These are phyloP conservation scores for Leptoxyphium fumago DNA, from an alignment of 2,329 filamentous ascomycete genomes.

Conservation along the genomic window DNA sequence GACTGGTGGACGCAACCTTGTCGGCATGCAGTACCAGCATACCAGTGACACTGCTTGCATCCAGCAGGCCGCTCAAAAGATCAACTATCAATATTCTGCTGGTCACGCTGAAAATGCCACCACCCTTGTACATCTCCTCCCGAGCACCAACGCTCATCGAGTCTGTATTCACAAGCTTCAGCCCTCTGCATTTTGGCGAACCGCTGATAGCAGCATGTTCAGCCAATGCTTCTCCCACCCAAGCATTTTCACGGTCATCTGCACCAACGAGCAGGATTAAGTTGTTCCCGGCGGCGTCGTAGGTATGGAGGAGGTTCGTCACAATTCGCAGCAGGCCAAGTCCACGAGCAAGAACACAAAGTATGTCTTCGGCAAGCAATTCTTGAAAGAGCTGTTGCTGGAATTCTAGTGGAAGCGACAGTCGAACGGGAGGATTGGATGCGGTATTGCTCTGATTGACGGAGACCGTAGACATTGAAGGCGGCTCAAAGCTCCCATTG, in stretches of 20 bases:
- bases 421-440: conserved; percentile 48
- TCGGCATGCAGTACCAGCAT: conserved; percentile 82
- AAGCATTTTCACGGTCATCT: conserved; percentile 84
- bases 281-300: conserved; percentile 91
- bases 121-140: conserved; percentile 80
- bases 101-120: conserved; percentile 90
- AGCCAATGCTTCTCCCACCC: conserved; percentile 90
- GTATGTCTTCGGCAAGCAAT: conserved; percentile 78
- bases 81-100: conserved; percentile 92
- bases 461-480: neutral
- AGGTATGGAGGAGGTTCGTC: conserved; percentile 92
- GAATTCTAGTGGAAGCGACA: conserved; percentile 72
- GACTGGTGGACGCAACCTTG: conserved; percentile 65
- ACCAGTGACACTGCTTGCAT: conserved; percentile 74
- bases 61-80: conserved; percentile 67
- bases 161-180: conserved; percentile 90
- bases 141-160: conserved; percentile 72
- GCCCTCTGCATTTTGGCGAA: conserved; percentile 63
- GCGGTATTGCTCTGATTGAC: neutral
- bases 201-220: conserved; percentile 89
- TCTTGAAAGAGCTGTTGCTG: conserved; percentile 92
- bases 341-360: conserved; percentile 81
- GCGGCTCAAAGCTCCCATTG: no score
- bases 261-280: conserved; percentile 79
- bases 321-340: conserved; percentile 83